Base-by-base conservation (phyloP, 345 rosid genomes). In the Gossypium longicalyx region DNA sequence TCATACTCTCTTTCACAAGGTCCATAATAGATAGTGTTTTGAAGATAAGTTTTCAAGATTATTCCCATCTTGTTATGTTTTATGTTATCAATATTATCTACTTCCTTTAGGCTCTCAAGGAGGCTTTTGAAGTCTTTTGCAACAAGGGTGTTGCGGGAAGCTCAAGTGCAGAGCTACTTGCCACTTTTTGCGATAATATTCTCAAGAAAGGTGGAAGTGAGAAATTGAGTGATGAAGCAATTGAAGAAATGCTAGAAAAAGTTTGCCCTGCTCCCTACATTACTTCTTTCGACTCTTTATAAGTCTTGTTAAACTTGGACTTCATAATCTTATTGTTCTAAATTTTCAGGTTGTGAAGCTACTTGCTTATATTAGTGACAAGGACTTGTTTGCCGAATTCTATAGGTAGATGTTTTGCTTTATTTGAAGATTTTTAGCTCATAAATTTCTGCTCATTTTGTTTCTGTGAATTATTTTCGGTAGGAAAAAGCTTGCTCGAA, bases 121-220 rank as follows among this genome's bases (percentile, higher is more conserved):
- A 86, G 77, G 93, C 95, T 75, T 90, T 88, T 62, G 91, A 90
- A 78, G 78, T 83, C 41, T 88, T 88, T 73, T 90, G 91, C 89
- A 90, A 88, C 76, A 90, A 87, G 79, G 85, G 81, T 29, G 91
- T 90, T 17, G 85, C 85, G 49, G 93, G 93, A 68, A 83, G 88
- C 69, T 83, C 92, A 20, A 87, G 89, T 80, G 91, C 95, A 0
- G 95, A 90, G 68, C 75, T 88, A 27, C 81, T 90, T 34, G 88
- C 95, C 25, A 84, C 86, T 23, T 90, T 88, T 69, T 90, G 95
- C 56, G 92, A 90, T 75, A 86, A 85, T 77, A 79, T 87, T 75
- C 91, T 90, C 27, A 87, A 87, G 80, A 88, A 87, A 70, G 93
- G 95, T 74, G 93, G 92, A 56, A 84, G 86, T 75, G 93, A 90